Conservation (phyloP, 805 yeast genomes). For the Saturnispora serradocipensis region DNA sequence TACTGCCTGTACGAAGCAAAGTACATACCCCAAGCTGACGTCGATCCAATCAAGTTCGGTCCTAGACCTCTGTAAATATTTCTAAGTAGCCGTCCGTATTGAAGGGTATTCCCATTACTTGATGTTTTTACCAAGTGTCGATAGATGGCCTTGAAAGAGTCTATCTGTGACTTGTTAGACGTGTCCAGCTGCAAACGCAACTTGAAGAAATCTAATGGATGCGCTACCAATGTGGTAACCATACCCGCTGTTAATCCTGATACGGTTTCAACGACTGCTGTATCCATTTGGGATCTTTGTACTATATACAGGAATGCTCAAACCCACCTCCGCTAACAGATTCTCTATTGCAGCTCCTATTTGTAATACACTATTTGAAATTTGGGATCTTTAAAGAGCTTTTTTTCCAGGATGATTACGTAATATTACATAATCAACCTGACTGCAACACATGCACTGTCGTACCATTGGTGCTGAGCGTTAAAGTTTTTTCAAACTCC, state of each 20-base stretch:
- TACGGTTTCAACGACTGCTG: slow-evolving; percentile 30
- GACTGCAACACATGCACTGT: neutral
- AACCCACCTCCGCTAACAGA: neutral
- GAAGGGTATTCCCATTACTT: slow-evolving; percentile 2
- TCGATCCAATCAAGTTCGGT: slow-evolving; percentile 76
- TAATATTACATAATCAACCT: neutral
- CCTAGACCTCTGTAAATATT: slow-evolving; percentile 65
- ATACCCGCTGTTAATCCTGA: slow-evolving; percentile 74
- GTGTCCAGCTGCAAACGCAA: slow-evolving; percentile 65
- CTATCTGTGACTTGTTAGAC: slow-evolving; percentile 23
- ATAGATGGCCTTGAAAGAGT: slow-evolving; percentile 21
- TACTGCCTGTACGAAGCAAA: slow-evolving; percentile 66
- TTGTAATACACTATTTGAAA: neutral
- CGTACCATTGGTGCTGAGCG: neutral
- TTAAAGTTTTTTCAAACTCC: neutral
- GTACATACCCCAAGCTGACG: slow-evolving; percentile 83
- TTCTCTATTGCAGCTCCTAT: neutral
- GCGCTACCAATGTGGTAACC: slow-evolving; percentile 68
- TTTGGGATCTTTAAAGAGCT: neutral
- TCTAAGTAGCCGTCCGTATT: slow-evolving; percentile 9
- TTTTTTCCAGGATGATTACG: neutral
- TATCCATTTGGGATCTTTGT: neutral
- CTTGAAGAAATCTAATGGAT: slow-evolving; percentile 84
- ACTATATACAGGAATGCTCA: neutral
- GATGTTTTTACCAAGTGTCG: slow-evolving; percentile 14